Base-by-base conservation (phyloP, 805 yeast genomes). In the Cephaloascus fragrans region DNA sequence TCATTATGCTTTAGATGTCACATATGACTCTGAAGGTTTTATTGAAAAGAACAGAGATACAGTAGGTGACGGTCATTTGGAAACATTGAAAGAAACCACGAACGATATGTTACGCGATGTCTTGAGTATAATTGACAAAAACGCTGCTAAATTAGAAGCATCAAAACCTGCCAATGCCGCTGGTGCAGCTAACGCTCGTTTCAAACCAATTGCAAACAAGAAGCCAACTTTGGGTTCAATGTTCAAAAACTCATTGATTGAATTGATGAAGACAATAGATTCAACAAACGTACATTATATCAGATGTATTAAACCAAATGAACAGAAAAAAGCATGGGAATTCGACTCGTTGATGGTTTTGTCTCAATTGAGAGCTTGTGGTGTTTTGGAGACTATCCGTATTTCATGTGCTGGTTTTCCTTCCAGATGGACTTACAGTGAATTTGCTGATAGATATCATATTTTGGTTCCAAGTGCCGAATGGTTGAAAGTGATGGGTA, bases 331-430 rank as follows among this genome's bases (percentile, higher is more conserved):
- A 44, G 96, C 97, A 2, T 90, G 98, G 97, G 83, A 80, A 57
- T 90, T 90, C 61, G 95, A 88, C 53, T 87, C 95, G 14, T 73
- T 88, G 34, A 89, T 90, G 97, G 97, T 90, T 12, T 70, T 93
- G 44, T 82, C 95, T 4, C 98, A 90, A 61, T 71, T 90, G 45
- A 77, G 98, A 57, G 98, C 98, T 4, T 90, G 98, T 70, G 98
- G 98, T 82, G 97, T 90, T 36, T 69, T 90, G 49, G 98, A 93
- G 58, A 93, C 98, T 2, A 90, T 90, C 55, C 71, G 96, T 53
- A 90, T 90, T 36, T 89, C 97, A 2, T 89, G 97, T 64, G 97
- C 96, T 37, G 98, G 98, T 32, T 90, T 89, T 73, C 98, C 98
- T 15, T 83, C 96, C 0, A 73, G 97, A 56, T 87, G 96, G 88